Conservation (phyloP, 805 yeast genomes). For the Naumovozyma dairenensis region DNA sequence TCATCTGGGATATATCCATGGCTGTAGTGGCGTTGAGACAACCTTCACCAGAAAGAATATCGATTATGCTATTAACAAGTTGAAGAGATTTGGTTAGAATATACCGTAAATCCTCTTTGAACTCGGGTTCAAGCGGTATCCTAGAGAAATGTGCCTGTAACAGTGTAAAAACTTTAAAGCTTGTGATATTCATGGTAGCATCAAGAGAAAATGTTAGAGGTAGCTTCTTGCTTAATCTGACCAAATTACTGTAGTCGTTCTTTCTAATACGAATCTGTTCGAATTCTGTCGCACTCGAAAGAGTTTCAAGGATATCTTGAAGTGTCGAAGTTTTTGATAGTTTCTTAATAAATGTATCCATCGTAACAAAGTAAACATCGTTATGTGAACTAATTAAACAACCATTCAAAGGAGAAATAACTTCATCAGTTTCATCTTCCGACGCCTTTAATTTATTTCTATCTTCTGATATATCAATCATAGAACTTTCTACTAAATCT, state of each 20-base stretch:
- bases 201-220: constrained; percentile 47
- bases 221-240: constrained; percentile 43
- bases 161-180: constrained; percentile 61
- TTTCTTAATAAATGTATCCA: constrained; percentile 47
- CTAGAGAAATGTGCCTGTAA: constrained; percentile 78
- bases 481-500: constrained; percentile 49
- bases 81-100: constrained; percentile 42
- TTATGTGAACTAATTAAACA: constrained; percentile 70
- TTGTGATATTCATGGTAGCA: constrained; percentile 36
- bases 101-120: constrained; percentile 44
- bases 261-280: constrained; percentile 54
- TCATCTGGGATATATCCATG: constrained; percentile 84
- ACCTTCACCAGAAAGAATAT: constrained; percentile 73
- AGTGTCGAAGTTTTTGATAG: constrained; percentile 48
- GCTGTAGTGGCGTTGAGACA: constrained; percentile 65
- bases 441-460: background rate
- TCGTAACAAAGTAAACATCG: constrained; percentile 52
- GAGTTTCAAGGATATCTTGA: constrained; percentile 50
- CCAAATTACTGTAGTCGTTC: constrained; percentile 43
- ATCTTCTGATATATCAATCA: constrained; percentile 40
- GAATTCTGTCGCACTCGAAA: constrained; percentile 65
- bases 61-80: constrained; percentile 59
- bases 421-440: constrained; percentile 28
- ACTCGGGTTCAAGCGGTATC: constrained; percentile 48
- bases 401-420: constrained; percentile 53